Percentiles rank a stretch among this genome's conserved stretches.
Conservation (phyloP, 2,329 filamentous ascomycete genomes). For the Xylaria sp. region DNA sequence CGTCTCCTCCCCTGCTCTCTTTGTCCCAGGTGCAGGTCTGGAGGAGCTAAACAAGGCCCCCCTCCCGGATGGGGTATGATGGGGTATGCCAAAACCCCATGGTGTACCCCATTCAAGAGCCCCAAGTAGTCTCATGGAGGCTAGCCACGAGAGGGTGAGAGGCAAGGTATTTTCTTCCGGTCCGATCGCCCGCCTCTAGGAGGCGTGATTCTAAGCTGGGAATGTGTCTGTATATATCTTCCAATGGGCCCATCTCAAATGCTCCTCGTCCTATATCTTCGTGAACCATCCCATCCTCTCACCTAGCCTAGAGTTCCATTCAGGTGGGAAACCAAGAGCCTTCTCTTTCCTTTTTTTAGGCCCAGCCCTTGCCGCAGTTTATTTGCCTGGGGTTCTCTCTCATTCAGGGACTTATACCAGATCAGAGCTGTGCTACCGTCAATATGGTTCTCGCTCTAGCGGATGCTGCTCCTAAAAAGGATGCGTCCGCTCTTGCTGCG, state of each 20-base stretch:
- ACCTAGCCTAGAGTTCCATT: constrained; percentile 9
- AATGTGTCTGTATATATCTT: constrained; percentile 45
- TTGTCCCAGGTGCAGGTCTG: constrained; percentile 32
- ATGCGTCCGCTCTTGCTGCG: constrained; percentile 50
- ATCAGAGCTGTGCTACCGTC: constrained; percentile 17
- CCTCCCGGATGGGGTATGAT: constrained; percentile 43
- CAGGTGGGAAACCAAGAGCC: constrained; percentile 22
- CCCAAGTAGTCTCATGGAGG: constrained; percentile 29
- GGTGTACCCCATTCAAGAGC: constrained; percentile 43
- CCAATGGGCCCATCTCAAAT: constrained; percentile 25
- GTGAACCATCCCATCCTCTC: constrained; percentile 18
- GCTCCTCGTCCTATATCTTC: constrained; percentile 14
- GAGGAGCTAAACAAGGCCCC: constrained; percentile 29
- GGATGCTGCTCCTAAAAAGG: constrained; percentile 24
- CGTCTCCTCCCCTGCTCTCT: constrained; percentile 30
- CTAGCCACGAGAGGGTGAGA: constrained; percentile 35
- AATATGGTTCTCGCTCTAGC: constrained; percentile 40
- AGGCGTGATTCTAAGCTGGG: constrained; percentile 33
- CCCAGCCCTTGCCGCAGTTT: constrained; percentile 1
- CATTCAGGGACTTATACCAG: constrained; percentile 7
- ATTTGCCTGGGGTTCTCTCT: constrained; percentile 15
- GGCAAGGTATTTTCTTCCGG: constrained; percentile 43
- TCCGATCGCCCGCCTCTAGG: constrained; percentile 47
- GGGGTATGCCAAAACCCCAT: constrained; percentile 40
- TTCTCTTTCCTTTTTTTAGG: constrained; percentile 7